phyloP scores from a whole-genome alignment of 805 yeast genomes.

The Candida schatavii region DNA sequence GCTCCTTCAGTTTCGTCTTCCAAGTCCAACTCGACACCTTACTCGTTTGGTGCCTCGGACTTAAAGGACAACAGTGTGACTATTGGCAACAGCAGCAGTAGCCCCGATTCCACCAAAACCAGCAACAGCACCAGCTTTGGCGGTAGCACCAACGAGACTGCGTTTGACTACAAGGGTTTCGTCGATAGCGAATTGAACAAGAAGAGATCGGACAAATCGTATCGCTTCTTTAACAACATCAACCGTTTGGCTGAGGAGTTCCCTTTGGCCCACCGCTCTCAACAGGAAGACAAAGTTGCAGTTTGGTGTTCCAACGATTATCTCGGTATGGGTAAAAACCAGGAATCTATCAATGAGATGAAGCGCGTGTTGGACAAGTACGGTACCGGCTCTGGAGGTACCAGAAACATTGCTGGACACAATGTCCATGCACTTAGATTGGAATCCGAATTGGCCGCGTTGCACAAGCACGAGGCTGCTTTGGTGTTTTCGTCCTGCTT shows the following conservation, averaged over 20 bases:
- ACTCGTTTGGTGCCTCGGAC: slow-evolving; percentile 26
- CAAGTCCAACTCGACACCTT: slow-evolving; percentile 25
- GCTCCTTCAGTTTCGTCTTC: slow-evolving; percentile 31
- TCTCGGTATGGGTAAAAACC: slow-evolving; percentile 88
- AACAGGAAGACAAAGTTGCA: slow-evolving; percentile 79
- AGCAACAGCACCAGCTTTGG: too few relatives aligned
- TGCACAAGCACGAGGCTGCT: slow-evolving; percentile 94
- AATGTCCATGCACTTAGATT: slow-evolving; percentile 83
- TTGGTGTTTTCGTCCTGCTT: slow-evolving; percentile 93
- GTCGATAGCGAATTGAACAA: slow-evolving; percentile 63
- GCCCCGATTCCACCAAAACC: slow-evolving; percentile 12
- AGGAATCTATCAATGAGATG: slow-evolving; percentile 71
- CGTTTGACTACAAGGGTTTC: slow-evolving; percentile 71
- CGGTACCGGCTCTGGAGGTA: slow-evolving; percentile 99
- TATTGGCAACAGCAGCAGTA: slow-evolving; percentile 11
- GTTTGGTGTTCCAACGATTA: slow-evolving; percentile 99
- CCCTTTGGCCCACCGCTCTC: slow-evolving; percentile 84
- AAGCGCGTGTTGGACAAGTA: slow-evolving; percentile 76
- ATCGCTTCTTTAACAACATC: slow-evolving; percentile 95
- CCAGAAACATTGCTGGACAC: slow-evolving; percentile 98
- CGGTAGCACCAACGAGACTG: slow-evolving; percentile 44
- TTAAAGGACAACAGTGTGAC: slow-evolving; percentile 24
- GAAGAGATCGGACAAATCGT: slow-evolving; percentile 86
- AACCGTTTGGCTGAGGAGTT: slow-evolving; percentile 92
- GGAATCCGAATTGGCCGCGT: slow-evolving; percentile 82